A percentile compares a stretch with the other conserved stretches of the same genome.
Evolutionary conservation across 192 early-diverging fungal genomes (phyloP).

Genomic region (Martensiomyces pterosporus): DNA sequence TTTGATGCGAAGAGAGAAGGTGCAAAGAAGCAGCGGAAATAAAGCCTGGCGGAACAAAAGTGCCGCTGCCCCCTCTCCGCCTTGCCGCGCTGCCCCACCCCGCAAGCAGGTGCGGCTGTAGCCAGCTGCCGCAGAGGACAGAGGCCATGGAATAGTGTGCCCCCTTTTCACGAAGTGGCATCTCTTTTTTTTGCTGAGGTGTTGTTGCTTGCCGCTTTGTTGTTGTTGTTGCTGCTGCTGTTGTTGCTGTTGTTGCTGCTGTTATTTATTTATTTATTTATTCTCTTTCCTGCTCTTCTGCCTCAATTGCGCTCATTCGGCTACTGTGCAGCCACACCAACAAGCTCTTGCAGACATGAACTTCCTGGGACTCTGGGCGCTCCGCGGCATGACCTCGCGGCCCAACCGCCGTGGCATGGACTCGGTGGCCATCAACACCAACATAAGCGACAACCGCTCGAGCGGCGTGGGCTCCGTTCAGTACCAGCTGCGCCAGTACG

Average conservation of each 20-base stretch:
- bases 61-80: neutral
- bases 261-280: constrained; percentile 2
- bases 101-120: too few species aligned
- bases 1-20: neutral
- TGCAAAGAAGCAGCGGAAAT: constrained; percentile 3
- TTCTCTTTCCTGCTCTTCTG: neutral
- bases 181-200: too few species aligned
- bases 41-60: neutral
- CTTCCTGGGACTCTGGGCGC: constrained; percentile 46
- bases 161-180: too few species aligned
- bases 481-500: constrained; percentile 54
- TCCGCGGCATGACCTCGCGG: constrained; percentile 43
- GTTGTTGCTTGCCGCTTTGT: too few species aligned
- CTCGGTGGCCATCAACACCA: constrained; percentile 42
- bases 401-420: constrained; percentile 43
- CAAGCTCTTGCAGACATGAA: too few species aligned
- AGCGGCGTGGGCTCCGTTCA: constrained; percentile 36
- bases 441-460: constrained; percentile 11
- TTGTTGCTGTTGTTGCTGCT: too few species aligned
- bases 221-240: too few species aligned
- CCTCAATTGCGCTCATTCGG: neutral
- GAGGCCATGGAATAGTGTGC: too few species aligned
- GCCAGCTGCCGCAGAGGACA: too few species aligned
- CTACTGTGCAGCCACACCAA: too few species aligned
- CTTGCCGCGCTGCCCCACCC: too few species aligned